Evolutionary conservation across 768 basidiomycete genomes (phyloP).

Genomic region (Pisolithus tinctorius): DNA sequence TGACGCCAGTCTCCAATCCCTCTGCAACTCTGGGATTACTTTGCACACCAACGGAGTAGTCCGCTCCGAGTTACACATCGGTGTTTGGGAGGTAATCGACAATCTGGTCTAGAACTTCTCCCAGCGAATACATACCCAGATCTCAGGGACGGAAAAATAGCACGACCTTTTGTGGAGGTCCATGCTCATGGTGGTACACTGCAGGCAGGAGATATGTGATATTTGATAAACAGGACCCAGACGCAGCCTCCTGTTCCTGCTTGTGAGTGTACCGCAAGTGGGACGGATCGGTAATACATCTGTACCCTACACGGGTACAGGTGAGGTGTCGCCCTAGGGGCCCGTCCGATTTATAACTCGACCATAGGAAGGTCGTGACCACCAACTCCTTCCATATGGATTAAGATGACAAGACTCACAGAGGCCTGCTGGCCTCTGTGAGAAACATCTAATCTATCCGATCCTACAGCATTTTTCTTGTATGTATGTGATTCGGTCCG

Average conservation of each 20-base stretch:
- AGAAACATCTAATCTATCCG: too few species aligned
- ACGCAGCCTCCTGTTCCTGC: too few species aligned
- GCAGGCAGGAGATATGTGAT: background rate
- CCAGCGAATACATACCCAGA: slow-evolving; percentile 63
- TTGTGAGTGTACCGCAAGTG: too few species aligned
- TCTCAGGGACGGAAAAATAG: slow-evolving; percentile 56
- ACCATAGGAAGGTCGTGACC: slow-evolving; percentile 33
- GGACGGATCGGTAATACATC: too few species aligned
- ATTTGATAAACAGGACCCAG: too few species aligned
- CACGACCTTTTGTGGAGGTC: slow-evolving; percentile 46
- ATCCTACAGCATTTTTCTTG: too few species aligned
- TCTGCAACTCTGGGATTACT: slow-evolving; percentile 47
- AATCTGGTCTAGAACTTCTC: slow-evolving; percentile 58
- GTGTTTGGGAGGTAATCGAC: slow-evolving; percentile 64
- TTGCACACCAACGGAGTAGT: slow-evolving; percentile 51
- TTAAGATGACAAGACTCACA: too few species aligned
- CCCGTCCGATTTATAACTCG: background rate
- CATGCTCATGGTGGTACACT: slow-evolving; percentile 14
- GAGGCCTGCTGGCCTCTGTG: too few species aligned
- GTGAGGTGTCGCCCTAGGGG: background rate
- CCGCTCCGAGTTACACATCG: slow-evolving; percentile 69
- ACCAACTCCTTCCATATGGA: slow-evolving; percentile 8
- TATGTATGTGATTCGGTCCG: too few species aligned
- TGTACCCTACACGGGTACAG: background rate
- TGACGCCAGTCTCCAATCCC: slow-evolving; percentile 44